Conservation (phyloP, 306 rosid species). For the Castanea sativa region DNA sequence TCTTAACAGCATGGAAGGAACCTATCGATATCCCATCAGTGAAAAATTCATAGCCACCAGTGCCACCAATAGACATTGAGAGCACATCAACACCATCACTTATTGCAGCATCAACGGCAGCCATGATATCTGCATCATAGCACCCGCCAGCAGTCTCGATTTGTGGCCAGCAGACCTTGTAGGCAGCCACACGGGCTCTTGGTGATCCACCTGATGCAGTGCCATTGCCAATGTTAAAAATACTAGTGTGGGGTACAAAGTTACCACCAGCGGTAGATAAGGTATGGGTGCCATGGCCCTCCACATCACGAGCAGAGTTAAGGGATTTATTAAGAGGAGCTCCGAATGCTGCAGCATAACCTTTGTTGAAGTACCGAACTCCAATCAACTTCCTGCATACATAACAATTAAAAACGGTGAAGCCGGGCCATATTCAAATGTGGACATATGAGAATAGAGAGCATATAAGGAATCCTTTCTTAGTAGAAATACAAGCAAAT, state of each 20-base stretch:
- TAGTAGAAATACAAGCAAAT: too few species aligned
- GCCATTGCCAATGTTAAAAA: conserved; percentile 62
- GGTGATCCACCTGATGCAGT: conserved; percentile 94
- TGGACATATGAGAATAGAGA: neutral
- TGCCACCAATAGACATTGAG: conserved; percentile 42
- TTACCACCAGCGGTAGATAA: conserved; percentile 88
- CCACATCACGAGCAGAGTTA: conserved; percentile 43
- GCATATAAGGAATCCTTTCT: too few species aligned
- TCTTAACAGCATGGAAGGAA: conserved; percentile 54
- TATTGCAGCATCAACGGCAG: conserved; percentile 69
- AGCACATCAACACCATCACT: conserved; percentile 67
- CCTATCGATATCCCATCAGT: conserved; percentile 46
- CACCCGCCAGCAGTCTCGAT: conserved; percentile 11
- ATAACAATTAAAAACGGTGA: neutral
- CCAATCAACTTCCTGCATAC: conserved; percentile 74
- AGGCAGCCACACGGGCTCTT: conserved; percentile 66
- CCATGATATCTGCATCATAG: conserved; percentile 51
- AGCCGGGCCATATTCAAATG: neutral
- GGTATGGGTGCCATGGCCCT: conserved; percentile 87
- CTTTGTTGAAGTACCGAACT: conserved; percentile 67
- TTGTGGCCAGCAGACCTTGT: conserved; percentile 75
- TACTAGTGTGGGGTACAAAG: conserved; percentile 37
- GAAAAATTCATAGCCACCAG: neutral
- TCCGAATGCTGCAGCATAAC: conserved; percentile 7
- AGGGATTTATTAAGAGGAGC: neutral